Percentiles rank a stretch among this genome's conserved stretches.
phyloP scores from a whole-genome alignment of 2,329 filamentous ascomycete genomes.

The Chaetomiaceae sp. region DNA sequence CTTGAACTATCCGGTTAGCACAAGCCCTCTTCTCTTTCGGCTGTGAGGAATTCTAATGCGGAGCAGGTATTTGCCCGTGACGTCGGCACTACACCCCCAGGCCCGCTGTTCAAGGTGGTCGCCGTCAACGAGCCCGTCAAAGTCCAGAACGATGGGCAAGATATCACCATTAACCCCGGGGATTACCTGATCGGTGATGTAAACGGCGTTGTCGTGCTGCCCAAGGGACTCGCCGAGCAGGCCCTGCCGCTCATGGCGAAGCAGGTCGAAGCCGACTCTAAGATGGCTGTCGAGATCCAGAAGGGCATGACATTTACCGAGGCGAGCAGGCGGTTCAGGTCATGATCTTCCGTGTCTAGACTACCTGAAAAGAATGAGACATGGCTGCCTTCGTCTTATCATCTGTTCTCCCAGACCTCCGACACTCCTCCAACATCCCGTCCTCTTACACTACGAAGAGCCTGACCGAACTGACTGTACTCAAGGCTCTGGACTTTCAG shows the following conservation, averaged over 20 bases:
- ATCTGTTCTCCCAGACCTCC: too few relatives aligned
- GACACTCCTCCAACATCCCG: too few relatives aligned
- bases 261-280: slow-evolving; percentile 40
- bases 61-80: slow-evolving; percentile 40
- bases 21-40: background rate
- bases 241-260: slow-evolving; percentile 39
- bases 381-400: too few relatives aligned
- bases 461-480: too few relatives aligned
- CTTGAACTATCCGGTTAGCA: slow-evolving; percentile 39
- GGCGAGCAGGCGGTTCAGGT: slow-evolving; percentile 40
- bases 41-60: background rate
- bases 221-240: slow-evolving; percentile 35
- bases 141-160: slow-evolving; percentile 35
- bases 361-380: too few relatives aligned
- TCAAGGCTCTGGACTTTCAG: too few relatives aligned
- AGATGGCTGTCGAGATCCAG: slow-evolving; percentile 39
- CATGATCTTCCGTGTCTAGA: slow-evolving; percentile 6
- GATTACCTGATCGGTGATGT: slow-evolving; percentile 43
- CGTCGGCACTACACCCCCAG: slow-evolving; percentile 41
- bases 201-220: slow-evolving; percentile 44
- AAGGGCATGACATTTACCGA: slow-evolving; percentile 42
- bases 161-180: slow-evolving; percentile 38
- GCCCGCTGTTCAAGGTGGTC: slow-evolving; percentile 39
- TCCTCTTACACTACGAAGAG: too few relatives aligned
- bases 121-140: slow-evolving; percentile 40